Base-by-base conservation (phyloP, 441 rosid genomes). In the Aleurites moluccanus region DNA sequence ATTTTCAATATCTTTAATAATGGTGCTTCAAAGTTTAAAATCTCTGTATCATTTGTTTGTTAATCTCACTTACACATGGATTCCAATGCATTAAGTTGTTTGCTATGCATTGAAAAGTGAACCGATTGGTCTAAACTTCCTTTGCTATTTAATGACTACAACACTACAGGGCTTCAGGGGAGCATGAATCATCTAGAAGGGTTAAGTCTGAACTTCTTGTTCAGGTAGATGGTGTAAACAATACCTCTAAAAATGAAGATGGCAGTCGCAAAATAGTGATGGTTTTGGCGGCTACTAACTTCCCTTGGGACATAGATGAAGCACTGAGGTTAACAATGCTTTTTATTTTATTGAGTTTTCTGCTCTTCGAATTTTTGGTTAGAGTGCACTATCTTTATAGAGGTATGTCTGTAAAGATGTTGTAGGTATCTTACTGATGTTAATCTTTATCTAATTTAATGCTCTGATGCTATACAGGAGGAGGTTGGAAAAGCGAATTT, bases 301-400 rank as follows among this genome's bases (percentile, higher is more conserved):
- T 96, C 77, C 99, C 99, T 2, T 96, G 99, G 98, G 98, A 96
- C 89, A 93, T 93, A 80, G 99, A 96, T 62, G 97, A 93, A 87
- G 99, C 99, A 15, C 90, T 96, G 75, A 90, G 99, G 99, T 93
- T 77, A 67, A 68, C 64, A 67, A 18, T 66, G 38, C 56, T 38
- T 69, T 73, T 52, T 67, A 55, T 35, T 67, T 13, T 40, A 6
- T 67, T 62, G 33, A 42, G 64, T 25, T 47, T 25, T 15, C 6
- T 69, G 10, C 70, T 77, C 57, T 68, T 63, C 21, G 42, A 47
- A 21, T 57, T 61, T 3, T 70, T 13, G 3, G 40, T 65, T 62
- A 13, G 53, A 30, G 59, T 67, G 11, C 16, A 38, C 52, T 56
- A 47, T 64, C 30, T 33, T 10, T 66, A 55, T 11, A 14, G 1